phyloP scores from a whole-genome alignment of 345 rosid genomes.

The Eutrema japonicum region DNA sequence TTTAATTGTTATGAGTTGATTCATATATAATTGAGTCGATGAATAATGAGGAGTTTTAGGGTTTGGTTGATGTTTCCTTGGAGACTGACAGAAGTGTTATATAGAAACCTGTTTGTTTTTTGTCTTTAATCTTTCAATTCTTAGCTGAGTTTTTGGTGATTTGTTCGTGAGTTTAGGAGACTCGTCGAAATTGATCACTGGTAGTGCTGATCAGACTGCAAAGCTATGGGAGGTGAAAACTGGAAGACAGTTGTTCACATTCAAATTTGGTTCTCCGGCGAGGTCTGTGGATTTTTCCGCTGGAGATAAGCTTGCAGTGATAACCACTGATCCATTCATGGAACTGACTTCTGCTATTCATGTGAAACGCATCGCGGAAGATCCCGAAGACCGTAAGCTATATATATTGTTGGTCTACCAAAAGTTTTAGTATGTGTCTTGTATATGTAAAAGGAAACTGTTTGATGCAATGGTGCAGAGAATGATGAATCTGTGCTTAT shows the following conservation, averaged over 20 bases:
- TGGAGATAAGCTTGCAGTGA: conserved; percentile 88
- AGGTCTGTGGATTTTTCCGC: conserved; percentile 83
- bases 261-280: conserved; percentile 82
- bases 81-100: not conserved
- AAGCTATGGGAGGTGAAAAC: conserved; percentile 89
- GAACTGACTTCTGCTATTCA: conserved; percentile 83
- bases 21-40: not conserved
- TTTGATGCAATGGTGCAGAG: conserved; percentile 54
- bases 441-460: not conserved
- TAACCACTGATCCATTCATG: conserved; percentile 95
- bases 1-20: not conserved
- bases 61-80: not conserved
- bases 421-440: not conserved
- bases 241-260: conserved; percentile 65
- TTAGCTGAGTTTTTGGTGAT: not conserved
- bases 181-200: conserved; percentile 72
- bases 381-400: conserved; percentile 69
- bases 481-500: conserved; percentile 64
- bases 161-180: conserved; percentile 56
- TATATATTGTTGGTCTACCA: not conserved
- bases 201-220: conserved; percentile 91
- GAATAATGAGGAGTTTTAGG: not conserved
- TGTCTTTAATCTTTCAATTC: not conserved
- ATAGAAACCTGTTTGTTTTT: not conserved
- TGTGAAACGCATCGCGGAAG: conserved; percentile 73